A percentile compares a stretch with the other conserved stretches of the same genome.
phyloP scores from a whole-genome alignment of 352 stramenopile species.

The Pythium brachiatum region DNA sequence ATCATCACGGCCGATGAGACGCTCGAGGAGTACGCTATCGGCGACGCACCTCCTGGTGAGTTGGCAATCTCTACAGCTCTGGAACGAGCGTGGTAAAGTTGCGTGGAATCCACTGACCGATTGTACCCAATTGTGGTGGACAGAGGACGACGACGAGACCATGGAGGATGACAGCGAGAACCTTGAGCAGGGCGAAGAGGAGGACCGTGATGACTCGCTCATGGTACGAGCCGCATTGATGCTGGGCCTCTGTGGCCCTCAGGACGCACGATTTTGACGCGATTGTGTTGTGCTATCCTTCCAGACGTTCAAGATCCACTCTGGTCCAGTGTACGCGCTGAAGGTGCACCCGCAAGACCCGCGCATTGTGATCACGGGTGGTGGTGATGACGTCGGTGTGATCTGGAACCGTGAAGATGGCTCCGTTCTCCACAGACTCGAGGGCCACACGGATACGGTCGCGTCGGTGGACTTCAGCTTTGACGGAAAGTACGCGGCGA shows the following conservation, averaged over 20 bases:
- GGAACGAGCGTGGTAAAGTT: neutral
- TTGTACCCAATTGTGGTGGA: slow-evolving; percentile 5
- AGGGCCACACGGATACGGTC: slow-evolving; percentile 81
- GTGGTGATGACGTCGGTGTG: slow-evolving; percentile 78
- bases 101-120: neutral
- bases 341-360: slow-evolving; percentile 79
- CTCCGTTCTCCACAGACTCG: slow-evolving; percentile 70
- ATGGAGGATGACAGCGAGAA: slow-evolving; percentile 41
- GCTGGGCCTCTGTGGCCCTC: neutral
- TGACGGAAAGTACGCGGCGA: slow-evolving; percentile 85
- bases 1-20: slow-evolving; percentile 81
- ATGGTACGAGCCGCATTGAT: slow-evolving; percentile 21
- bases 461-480: slow-evolving; percentile 85
- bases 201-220: slow-evolving; percentile 23
- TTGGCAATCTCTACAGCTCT: neutral
- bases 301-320: slow-evolving; percentile 78
- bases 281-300: neutral
- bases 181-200: slow-evolving; percentile 2
- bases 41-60: slow-evolving; percentile 67
- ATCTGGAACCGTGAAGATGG: slow-evolving; percentile 88
- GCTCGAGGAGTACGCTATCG: slow-evolving; percentile 81
- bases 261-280: neutral
- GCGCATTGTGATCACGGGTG: slow-evolving; percentile 78
- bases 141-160: slow-evolving; percentile 78
- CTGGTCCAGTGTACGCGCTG: slow-evolving; percentile 77